Evolutionary conservation across 345 rosid genomes (phyloP), one percentile per base, ranked within the genome.

Genomic region (Alliaria petiolata): DNA sequence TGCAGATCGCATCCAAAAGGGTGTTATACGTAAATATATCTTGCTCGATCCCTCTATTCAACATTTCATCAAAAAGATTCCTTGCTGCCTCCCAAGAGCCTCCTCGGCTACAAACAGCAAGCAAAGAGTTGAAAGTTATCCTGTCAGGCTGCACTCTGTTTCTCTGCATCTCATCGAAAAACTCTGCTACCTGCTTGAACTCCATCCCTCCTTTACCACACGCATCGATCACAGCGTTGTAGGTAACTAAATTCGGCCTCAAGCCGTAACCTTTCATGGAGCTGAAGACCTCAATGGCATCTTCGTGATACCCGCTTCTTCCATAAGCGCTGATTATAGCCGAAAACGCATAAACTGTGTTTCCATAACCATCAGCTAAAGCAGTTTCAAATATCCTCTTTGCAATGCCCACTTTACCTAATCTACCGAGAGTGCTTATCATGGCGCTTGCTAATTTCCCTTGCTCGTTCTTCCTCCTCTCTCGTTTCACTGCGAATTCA

Each of bases 181-280:
- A 84, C 78, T 78, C 83, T 62, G 81, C 78, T 30, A 78, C 91
- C 39, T 67, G 78, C 43, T 77, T 82, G 74, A 78, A 91, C 71
- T 85, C 92, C 67, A 87, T 82, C 30, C 97, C 95, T 36, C 95
- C 95, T 76, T 88, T 91, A 11, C 87, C 97, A 68, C 88, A 91
- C 0, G 97, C 97, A 78, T 91, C 97, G 33, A 91, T 91, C 76
- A 91, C 92, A 11, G 95, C 88, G 78, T 91, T 91, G 69, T 88
- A 91, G 49, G 95, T 87, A 30, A 91, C 97, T 71, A 86, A 80
- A 82, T 91, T 91, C 2, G 97, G 97, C 83, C 81, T 91, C 78
- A 91, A 57, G 4, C 90, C 83, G 26, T 70, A 75, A 22, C 28
- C 45, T 62, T 81, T 84, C 97, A 91, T 88, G 0, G 89, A 85